Conservation (phyloP, 139 green algal genomes). For the Ettlia oleoabundans region DNA sequence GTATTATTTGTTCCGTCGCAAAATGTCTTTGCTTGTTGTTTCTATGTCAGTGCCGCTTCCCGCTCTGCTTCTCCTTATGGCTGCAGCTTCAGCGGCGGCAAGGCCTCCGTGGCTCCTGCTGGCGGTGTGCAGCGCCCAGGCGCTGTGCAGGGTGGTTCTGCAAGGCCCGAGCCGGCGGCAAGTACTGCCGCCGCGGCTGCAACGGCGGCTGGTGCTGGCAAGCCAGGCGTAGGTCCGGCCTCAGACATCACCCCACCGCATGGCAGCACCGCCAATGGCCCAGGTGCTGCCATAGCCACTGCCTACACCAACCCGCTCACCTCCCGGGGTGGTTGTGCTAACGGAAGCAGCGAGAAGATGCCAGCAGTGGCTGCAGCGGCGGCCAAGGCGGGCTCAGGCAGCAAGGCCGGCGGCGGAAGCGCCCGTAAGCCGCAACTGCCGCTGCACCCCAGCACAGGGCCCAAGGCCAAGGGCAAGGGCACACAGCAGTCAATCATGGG, state of each 20-base stretch:
- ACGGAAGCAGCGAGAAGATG: neutral
- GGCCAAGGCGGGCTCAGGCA: neutral
- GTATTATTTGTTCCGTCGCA: too few relatives aligned
- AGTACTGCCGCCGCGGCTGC: neutral
- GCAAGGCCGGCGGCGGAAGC: neutral
- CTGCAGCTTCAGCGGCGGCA: too few relatives aligned
- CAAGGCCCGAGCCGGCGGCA: neutral
- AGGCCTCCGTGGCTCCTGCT: neutral
- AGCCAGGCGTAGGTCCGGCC: too few relatives aligned
- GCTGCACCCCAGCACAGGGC: constrained; percentile 5
- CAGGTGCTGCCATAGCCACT: neutral
- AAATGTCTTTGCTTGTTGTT: too few relatives aligned
- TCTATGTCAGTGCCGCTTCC: too few relatives aligned
- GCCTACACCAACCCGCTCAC: constrained; percentile 18
- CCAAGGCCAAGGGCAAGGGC: neutral
- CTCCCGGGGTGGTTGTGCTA: neutral
- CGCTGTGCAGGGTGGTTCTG: neutral
- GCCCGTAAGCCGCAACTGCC: neutral
- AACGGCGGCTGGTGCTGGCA: neutral
- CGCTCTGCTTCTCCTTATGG: too few relatives aligned
- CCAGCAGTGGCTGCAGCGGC: neutral
- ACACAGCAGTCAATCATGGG: neutral
- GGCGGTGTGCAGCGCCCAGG: neutral
- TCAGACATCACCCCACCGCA: neutral
- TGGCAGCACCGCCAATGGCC: neutral